Evolutionary conservation across 495 filamentous ascomycete species (phyloP), one percentile per base, ranked within the genome.

Genomic region (Bombardia bombarda): DNA sequence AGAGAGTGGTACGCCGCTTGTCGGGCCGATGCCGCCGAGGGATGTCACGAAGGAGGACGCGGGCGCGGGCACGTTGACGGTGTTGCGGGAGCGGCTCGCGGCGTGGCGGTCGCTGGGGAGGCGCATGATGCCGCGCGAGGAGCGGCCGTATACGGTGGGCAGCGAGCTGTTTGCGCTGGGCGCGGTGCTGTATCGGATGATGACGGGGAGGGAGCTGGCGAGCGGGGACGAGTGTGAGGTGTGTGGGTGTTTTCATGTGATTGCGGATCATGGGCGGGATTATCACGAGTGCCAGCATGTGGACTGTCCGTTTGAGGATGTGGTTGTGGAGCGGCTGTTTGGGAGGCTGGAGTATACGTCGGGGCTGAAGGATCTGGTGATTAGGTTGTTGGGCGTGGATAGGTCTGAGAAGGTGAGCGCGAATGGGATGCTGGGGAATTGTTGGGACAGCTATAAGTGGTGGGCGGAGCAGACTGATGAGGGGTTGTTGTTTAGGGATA

Each of bases 161-260:
- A 48, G 43, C 24, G 67, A 70, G 20, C 47, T 68, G 21, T 65
- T 47, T 28, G 51, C 53, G 13, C 51, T 70, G 3, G 67, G 64
- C 22, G 47, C 47, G 9, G 38, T 63, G 19, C 46, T 70, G 34
- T 67, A 56, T 47, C 46, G 36, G 10, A 69, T 70, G 66, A 68
- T 69, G 62, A 49, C 38, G 3, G 58, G 61, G 10, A 43, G 43
- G 4, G 23, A 47, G 3, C 46, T 58, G 10, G 50, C 56, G 1
- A 23, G 47, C 5, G 41, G 45, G 4, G 61, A 60, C 37, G 49
- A 61, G 25, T 67, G 63, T 37, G 8, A 21, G 23, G 38, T 31
- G 13, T 52, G 56, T 46, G 43, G 32, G 9, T 55, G 52, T 18
- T 10, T 47, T 13, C 58, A 62, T 46, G 7, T 59, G 19, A 40